A percentile compares a stretch with the other conserved stretches of the same genome.
Conservation (phyloP, 1,284 basidiomycete genomes). For the Papiliotrema fonsecae region DNA sequence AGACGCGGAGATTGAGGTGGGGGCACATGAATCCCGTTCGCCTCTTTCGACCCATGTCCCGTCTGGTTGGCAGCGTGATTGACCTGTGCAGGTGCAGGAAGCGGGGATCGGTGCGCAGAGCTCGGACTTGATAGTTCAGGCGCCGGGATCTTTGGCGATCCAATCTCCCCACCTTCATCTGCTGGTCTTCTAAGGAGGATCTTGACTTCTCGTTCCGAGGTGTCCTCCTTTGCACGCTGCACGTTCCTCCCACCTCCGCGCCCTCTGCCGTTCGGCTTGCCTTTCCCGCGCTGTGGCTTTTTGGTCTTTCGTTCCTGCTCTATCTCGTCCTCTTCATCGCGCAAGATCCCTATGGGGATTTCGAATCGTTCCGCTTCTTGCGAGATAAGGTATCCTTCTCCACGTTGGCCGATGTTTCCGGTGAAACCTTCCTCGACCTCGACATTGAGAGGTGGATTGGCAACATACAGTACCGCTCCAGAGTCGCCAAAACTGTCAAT, state of each 20-base stretch:
- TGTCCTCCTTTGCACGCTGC: constrained; percentile 10
- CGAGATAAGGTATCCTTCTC: constrained; percentile 37
- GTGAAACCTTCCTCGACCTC: constrained; percentile 27
- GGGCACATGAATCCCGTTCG: no score
- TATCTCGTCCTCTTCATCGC: constrained; percentile 38
- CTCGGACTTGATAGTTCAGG: constrained; percentile 1
- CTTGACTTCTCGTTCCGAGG: constrained; percentile 32
- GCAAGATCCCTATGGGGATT: constrained; percentile 34
- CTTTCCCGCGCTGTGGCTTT: not conserved
- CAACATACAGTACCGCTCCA: constrained; percentile 29
- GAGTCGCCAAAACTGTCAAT: constrained; percentile 1
- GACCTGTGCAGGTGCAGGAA: not conserved
- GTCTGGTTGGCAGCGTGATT: not conserved
- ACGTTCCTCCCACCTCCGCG: constrained; percentile 10
- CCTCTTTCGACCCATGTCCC: no score
- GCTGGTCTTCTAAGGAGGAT: constrained; percentile 37
- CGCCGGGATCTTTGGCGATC: constrained; percentile 2
- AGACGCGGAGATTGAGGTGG: not conserved
- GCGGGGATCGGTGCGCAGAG: constrained; percentile 2
- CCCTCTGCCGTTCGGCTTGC: constrained; percentile 6
- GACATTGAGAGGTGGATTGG: constrained; percentile 37
- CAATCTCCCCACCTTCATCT: not conserved
- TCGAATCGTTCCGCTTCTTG: constrained; percentile 43
- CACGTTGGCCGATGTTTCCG: constrained; percentile 22
- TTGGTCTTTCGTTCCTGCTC: constrained; percentile 3